Evolutionary conservation across 495 filamentous ascomycete species (phyloP).

Genomic region (Aspergillus taichungensis): DNA sequence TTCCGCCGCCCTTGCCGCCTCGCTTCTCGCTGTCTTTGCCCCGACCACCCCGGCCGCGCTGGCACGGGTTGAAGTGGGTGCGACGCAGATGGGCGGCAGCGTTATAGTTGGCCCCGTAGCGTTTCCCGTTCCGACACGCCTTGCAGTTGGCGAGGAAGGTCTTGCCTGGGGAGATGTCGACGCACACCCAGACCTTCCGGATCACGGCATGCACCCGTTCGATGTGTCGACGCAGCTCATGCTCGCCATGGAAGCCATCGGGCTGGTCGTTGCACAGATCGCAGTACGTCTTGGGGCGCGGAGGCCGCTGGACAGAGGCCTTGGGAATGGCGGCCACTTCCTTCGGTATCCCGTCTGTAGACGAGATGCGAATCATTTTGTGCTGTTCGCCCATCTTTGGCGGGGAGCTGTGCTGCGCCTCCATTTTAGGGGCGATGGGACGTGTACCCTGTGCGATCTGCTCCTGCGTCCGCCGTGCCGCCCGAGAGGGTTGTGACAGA

Average conservation of each 20-base stretch:
- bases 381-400: conserved; percentile 25
- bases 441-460: conserved; percentile 34
- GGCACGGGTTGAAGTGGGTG: conserved; percentile 71
- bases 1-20: conserved; percentile 76
- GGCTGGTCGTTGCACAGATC: conserved; percentile 64
- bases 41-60: conserved; percentile 44
- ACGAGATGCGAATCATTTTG: conserved; percentile 48
- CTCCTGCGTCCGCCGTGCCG: conserved; percentile 35
- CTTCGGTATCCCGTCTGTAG: conserved; percentile 50
- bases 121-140: conserved; percentile 66
- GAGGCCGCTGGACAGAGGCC: conserved; percentile 63
- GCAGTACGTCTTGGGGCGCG: conserved; percentile 70
- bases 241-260: conserved; percentile 86
- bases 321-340: conserved; percentile 58
- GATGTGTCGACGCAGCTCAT: conserved; percentile 82
- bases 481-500: conserved; percentile 25
- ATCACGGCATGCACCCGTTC: conserved; percentile 67
- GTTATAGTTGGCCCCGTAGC: conserved; percentile 91
- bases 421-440: conserved; percentile 38
- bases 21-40: conserved; percentile 54
- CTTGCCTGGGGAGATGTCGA: conserved; percentile 52
- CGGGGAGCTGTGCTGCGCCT: conserved; percentile 17
- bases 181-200: conserved; percentile 74
- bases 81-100: conserved; percentile 86
- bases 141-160: conserved; percentile 79